Evolutionary conservation across 345 rosid genomes (phyloP).

Genomic region (Rhizophora mangle): DNA sequence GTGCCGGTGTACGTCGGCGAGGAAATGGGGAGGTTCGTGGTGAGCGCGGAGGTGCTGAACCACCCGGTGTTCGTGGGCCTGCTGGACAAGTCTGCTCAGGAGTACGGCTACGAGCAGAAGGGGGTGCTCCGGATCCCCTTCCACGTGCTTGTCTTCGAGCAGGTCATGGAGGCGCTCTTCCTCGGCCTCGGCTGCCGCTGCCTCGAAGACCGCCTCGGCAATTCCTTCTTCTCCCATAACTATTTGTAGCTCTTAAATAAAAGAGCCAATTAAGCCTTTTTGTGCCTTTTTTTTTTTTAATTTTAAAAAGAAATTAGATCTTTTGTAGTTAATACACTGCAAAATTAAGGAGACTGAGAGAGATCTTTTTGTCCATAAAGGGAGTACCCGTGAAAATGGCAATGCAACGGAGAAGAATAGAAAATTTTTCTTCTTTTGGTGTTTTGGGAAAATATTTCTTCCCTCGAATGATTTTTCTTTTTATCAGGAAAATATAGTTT

Average conservation of each 20-base stretch:
- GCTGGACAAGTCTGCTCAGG: slow-evolving; percentile 80
- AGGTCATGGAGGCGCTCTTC: slow-evolving; percentile 70
- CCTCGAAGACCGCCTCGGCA: slow-evolving; percentile 40
- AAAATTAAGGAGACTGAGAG: background rate
- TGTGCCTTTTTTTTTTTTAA: background rate
- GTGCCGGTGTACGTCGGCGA: slow-evolving; percentile 92
- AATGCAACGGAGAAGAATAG: too few relatives aligned
- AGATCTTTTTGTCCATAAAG: too few relatives aligned
- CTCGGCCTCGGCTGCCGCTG: slow-evolving; percentile 60
- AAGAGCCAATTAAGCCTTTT: background rate
- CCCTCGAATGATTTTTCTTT: too few relatives aligned
- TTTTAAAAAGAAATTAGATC: background rate
- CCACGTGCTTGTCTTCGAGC: slow-evolving; percentile 77
- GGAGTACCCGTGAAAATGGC: too few relatives aligned
- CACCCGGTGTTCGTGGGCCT: slow-evolving; percentile 76
- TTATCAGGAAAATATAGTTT: too few relatives aligned
- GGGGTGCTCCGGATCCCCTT: slow-evolving; percentile 91
- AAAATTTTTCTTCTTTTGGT: too few relatives aligned
- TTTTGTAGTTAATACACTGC: background rate
- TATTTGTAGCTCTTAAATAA: background rate
- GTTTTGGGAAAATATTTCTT: too few relatives aligned
- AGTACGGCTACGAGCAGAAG: slow-evolving; percentile 90
- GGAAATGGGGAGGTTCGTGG: slow-evolving; percentile 86
- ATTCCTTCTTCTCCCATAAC: background rate
- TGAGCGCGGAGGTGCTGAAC: slow-evolving; percentile 79